Percentiles rank a stretch among this genome's conserved stretches.
These are phyloP conservation scores for Trichoderma sp. DNA, from an alignment of 2,329 filamentous ascomycete species.

Conservation along the genomic window DNA sequence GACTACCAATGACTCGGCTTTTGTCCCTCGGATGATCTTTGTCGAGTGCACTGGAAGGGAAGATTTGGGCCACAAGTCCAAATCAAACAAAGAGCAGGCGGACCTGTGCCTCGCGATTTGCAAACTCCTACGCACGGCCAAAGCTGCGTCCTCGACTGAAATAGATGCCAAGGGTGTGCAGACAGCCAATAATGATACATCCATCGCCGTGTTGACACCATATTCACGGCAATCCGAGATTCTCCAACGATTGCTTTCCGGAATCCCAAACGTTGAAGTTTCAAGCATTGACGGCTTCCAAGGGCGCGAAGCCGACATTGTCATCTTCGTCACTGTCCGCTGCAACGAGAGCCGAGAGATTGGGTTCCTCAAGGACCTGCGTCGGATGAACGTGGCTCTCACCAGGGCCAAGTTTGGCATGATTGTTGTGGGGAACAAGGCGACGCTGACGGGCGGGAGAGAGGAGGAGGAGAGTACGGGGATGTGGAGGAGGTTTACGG, in stretches of 20 bases:
- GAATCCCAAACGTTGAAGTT: conserved; percentile 32
- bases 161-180: neutral
- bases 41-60: conserved; percentile 36
- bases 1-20: neutral
- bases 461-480: conserved; percentile 17
- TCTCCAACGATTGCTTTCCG: conserved; percentile 27
- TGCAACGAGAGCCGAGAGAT: conserved; percentile 39
- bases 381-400: conserved; percentile 41
- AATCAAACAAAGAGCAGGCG: conserved; percentile 38
- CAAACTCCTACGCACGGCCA: conserved; percentile 26
- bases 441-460: conserved; percentile 28
- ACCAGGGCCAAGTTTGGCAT: conserved; percentile 36
- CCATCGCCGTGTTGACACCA: conserved; percentile 40
- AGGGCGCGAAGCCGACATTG: conserved; percentile 41
- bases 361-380: conserved; percentile 41
- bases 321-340: conserved; percentile 42
- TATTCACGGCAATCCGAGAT: conserved; percentile 38
- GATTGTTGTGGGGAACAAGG: conserved; percentile 32
- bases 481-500: conserved; percentile 17
- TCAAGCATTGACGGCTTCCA: conserved; percentile 44
- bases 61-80: conserved; percentile 38
- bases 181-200: neutral
- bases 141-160: neutral
- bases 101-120: conserved; percentile 35
- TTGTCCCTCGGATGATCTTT: conserved; percentile 30